Conservation (phyloP, 495 filamentous ascomycete genomes). For the Aspergillus cavernicola region DNA sequence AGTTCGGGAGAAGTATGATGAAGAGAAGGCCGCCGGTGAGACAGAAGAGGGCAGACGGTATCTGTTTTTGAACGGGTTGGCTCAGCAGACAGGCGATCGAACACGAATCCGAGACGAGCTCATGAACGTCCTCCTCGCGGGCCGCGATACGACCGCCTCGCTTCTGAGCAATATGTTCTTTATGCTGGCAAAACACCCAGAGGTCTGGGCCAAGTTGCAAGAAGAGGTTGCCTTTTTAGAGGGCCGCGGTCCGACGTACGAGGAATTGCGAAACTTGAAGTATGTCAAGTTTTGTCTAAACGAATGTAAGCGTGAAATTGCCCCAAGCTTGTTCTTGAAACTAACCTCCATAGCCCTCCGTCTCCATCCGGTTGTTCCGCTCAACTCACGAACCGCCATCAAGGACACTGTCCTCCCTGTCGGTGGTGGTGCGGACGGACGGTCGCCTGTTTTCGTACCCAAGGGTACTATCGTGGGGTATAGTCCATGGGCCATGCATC, state of each 20-base stretch:
- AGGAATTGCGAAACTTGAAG: slow-evolving; percentile 71
- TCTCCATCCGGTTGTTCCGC: slow-evolving; percentile 68
- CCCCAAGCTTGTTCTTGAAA: not conserved
- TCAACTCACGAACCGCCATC: slow-evolving; percentile 64
- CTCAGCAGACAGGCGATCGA: slow-evolving; percentile 12
- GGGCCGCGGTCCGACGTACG: slow-evolving; percentile 32
- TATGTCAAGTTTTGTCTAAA: slow-evolving; percentile 67
- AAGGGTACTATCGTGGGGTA: slow-evolving; percentile 51
- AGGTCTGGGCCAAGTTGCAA: slow-evolving; percentile 39
- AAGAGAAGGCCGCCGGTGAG: slow-evolving; percentile 8
- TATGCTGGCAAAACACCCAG: slow-evolving; percentile 47
- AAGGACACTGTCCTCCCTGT: slow-evolving; percentile 66
- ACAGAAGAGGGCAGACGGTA: slow-evolving; percentile 1
- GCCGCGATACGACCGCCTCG: slow-evolving; percentile 60
- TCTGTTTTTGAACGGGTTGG: slow-evolving; percentile 16
- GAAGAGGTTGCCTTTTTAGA: slow-evolving; percentile 44
- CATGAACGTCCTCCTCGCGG: slow-evolving; percentile 46
- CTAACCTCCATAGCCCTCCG: slow-evolving; percentile 38
- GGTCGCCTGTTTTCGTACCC: slow-evolving; percentile 57
- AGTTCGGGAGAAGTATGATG: slow-evolving; percentile 7
- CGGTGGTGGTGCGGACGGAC: slow-evolving; percentile 69
- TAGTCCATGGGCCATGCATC: slow-evolving; percentile 69
- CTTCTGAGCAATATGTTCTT: slow-evolving; percentile 56
- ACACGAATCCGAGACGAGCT: slow-evolving; percentile 11
- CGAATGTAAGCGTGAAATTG: slow-evolving; percentile 8